These are phyloP conservation scores for Spathaspora sp. DNA, from an alignment of 805 yeast genomes.

Conservation along the genomic window DNA sequence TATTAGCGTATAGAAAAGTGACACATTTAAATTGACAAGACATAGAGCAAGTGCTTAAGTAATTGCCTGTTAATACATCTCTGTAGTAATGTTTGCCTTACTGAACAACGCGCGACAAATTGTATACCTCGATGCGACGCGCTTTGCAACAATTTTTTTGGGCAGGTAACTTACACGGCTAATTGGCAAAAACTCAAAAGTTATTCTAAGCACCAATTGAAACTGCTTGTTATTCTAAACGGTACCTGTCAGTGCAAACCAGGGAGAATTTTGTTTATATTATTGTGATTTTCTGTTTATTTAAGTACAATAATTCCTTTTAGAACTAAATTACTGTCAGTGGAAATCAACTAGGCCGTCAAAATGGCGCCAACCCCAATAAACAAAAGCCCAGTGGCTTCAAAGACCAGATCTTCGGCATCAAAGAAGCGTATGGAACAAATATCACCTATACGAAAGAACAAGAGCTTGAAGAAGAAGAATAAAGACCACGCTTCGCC, in stretches of 20 bases:
- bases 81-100: not conserved
- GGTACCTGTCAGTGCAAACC: not conserved
- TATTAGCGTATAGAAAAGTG: constrained; percentile 1
- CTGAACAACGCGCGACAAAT: not conserved
- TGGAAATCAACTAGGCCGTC: not conserved
- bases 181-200: not conserved
- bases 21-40: not conserved
- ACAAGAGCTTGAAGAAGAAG: not conserved
- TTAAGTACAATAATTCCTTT: not conserved
- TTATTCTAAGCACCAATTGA: not conserved
- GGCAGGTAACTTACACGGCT: not conserved
- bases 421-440: not conserved
- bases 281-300: not conserved
- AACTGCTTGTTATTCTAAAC: not conserved
- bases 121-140: not conserved
- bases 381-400: not conserved
- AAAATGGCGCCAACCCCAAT: not conserved
- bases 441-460: not conserved
- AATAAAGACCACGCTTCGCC: not conserved
- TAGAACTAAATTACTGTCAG: not conserved
- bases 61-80: too few relatives aligned
- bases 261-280: too few relatives aligned
- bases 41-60: too few relatives aligned
- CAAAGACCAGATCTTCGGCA: not conserved
- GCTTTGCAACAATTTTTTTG: not conserved